Evolutionary conservation across 2,329 filamentous ascomycete genomes (phyloP).

Genomic region (Claviceps cyperi): DNA sequence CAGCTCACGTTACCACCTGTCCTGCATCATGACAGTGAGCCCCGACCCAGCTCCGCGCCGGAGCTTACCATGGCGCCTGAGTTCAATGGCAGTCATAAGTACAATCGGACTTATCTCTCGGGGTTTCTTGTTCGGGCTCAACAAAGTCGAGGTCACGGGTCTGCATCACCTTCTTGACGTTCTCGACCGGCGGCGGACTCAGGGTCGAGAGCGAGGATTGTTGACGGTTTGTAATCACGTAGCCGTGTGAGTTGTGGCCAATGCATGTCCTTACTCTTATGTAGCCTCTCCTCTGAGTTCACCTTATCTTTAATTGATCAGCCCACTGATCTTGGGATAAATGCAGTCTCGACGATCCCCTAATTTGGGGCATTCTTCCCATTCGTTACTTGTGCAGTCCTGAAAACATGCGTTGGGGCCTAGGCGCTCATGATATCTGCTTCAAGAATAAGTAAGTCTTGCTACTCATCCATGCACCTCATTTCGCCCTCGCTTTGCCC

Average conservation of each 20-base stretch:
- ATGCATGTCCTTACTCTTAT: not conserved
- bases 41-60: constrained; percentile 27
- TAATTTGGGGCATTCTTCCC: constrained; percentile 85
- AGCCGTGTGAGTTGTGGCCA: constrained; percentile 18
- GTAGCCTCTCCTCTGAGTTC: not conserved
- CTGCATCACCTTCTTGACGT: constrained; percentile 60
- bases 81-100: constrained; percentile 63
- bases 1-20: not conserved
- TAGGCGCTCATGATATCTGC: constrained; percentile 91
- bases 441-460: constrained; percentile 63
- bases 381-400: constrained; percentile 56
- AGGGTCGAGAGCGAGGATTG: constrained; percentile 57
- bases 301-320: not conserved
- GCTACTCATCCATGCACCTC: not conserved
- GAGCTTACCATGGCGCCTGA: constrained; percentile 54
- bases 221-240: constrained; percentile 50
- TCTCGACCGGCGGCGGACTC: constrained; percentile 55
- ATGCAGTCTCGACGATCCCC: constrained; percentile 73
- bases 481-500: not conserved
- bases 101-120: constrained; percentile 56
- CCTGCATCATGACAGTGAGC: constrained; percentile 8
- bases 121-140: constrained; percentile 61
- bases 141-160: constrained; percentile 61
- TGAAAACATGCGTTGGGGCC: constrained; percentile 68
- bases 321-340: not conserved